phyloP scores from a whole-genome alignment of 2,329 filamentous ascomycete genomes.

The Aspergillus pseudoterreus region DNA sequence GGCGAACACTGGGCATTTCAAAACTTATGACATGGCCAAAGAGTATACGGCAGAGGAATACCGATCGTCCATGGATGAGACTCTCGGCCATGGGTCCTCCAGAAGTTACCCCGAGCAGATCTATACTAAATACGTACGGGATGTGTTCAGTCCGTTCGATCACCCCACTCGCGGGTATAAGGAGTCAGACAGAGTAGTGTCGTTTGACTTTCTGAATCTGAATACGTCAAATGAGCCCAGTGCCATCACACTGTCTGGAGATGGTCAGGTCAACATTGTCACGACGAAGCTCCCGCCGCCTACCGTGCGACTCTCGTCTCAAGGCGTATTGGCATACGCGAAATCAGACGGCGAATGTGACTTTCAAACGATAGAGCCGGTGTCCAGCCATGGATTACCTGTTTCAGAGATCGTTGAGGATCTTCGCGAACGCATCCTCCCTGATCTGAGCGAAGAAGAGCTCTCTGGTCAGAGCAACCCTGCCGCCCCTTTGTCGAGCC shows the following conservation, averaged over 20 bases:
- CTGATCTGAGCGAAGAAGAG: slow-evolving; percentile 13
- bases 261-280: slow-evolving; percentile 49
- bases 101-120: slow-evolving; percentile 41
- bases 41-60: slow-evolving; percentile 43
- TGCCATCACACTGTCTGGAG: slow-evolving; percentile 51
- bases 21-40: slow-evolving; percentile 53
- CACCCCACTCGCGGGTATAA: slow-evolving; percentile 41
- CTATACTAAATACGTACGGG: slow-evolving; percentile 44
- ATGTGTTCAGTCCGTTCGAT: slow-evolving; percentile 45
- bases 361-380: slow-evolving; percentile 30
- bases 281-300: slow-evolving; percentile 43
- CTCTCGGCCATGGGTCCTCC: slow-evolving; percentile 38
- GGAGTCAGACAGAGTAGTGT: slow-evolving; percentile 51
- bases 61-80: slow-evolving; percentile 36
- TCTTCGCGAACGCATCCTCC: slow-evolving; percentile 23
- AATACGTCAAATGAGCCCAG: slow-evolving; percentile 47
- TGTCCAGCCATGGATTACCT: slow-evolving; percentile 22
- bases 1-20: slow-evolving; percentile 58
- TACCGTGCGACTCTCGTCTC: slow-evolving; percentile 37
- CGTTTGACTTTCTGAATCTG: slow-evolving; percentile 58
- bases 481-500: slow-evolving; percentile 31
- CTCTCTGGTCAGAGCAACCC: neutral
- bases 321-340: slow-evolving; percentile 32
- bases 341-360: slow-evolving; percentile 23
- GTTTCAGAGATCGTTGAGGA: slow-evolving; percentile 27